Evolutionary conservation across 2,329 filamentous ascomycete species (phyloP).

Genomic region (Paraphaeosphaeria sporulosa): DNA sequence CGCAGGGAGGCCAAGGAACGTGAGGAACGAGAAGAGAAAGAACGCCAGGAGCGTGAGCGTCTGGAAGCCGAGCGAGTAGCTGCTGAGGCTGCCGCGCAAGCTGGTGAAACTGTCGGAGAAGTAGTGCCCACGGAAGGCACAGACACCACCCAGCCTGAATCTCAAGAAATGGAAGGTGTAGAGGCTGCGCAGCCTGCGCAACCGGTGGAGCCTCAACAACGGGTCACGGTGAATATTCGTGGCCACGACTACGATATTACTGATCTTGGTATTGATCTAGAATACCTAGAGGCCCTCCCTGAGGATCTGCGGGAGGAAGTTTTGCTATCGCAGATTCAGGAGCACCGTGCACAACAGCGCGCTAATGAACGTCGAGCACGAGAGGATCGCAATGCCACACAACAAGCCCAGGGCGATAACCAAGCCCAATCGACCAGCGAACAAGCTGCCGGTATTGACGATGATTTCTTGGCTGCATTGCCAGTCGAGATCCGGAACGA

Average conservation of each 20-base stretch:
- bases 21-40: conserved; percentile 56
- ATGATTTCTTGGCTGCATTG: conserved; percentile 91
- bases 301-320: conserved; percentile 97
- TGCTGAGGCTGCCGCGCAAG: conserved; percentile 49
- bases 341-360: conserved; percentile 29
- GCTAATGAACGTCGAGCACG: conserved; percentile 49
- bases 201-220: conserved; percentile 48
- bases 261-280: conserved; percentile 89
- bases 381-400: conserved; percentile 53
- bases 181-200: conserved; percentile 59
- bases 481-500: conserved; percentile 90
- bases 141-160: conserved; percentile 47
- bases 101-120: conserved; percentile 34
- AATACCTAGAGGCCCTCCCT: conserved; percentile 95
- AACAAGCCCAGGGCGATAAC: conserved; percentile 8
- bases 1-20: conserved; percentile 65
- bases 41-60: conserved; percentile 54
- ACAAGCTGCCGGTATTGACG: conserved; percentile 78
- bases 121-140: conserved; percentile 47
- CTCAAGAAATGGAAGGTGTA: conserved; percentile 78
- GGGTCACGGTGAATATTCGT: conserved; percentile 82
- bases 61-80: conserved; percentile 50
- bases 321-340: conserved; percentile 84
- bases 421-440: conserved; percentile 42
- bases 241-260: conserved; percentile 93